Evolutionary conservation across 768 basidiomycete genomes (phyloP), one percentile per base, ranked within the genome.

Genomic region (Suillus clintonianus): DNA sequence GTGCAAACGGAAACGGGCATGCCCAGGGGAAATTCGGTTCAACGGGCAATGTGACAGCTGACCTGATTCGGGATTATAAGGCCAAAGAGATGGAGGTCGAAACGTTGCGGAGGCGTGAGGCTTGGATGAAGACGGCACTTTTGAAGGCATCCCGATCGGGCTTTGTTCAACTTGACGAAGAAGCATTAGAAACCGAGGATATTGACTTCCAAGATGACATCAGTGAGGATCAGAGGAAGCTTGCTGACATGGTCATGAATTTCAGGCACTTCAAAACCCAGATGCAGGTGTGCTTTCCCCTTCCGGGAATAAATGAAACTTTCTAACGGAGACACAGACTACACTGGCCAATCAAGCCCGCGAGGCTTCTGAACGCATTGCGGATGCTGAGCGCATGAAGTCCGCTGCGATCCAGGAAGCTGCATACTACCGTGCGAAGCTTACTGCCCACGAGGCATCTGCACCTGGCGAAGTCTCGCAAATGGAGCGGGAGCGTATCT

Each of bases 371-470:
- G 89, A 92, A 48, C 89, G 88, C 45, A 75, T 97, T 11, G 82
- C 86, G 4, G 91, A 94, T 59, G 90, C 92, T 0, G 94, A 96
- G 66, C 86, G 91, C 58, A 77, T 88, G 66, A 89, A 90, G 65
- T 75, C 82, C 8, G 89, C 86, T 48, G 97, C 97, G 1, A 78
- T 92, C 9, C 94, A 99, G 76, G 97, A 99, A 77, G 92, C 96
- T 3, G 94, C 95, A 1, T 98, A 91, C 79, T 97, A 95, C 74
- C 93, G 96, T 57, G 93, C 96, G 54, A 98, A 99, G 78, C 80
- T 97, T n/a, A 85, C 88, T 3, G 95, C 97, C 0, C 77, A 94
- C 58, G 97, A 99, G 73, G 78, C 85, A 1, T 82, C 85, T 50
- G 85, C 87, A 19, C 84, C 89, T 11, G 71, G 78, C 7, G 95